Evolutionary conservation across 1,284 basidiomycete genomes (phyloP), one percentile per base, ranked within the genome.

Genomic region (Ustilago loliicola): DNA sequence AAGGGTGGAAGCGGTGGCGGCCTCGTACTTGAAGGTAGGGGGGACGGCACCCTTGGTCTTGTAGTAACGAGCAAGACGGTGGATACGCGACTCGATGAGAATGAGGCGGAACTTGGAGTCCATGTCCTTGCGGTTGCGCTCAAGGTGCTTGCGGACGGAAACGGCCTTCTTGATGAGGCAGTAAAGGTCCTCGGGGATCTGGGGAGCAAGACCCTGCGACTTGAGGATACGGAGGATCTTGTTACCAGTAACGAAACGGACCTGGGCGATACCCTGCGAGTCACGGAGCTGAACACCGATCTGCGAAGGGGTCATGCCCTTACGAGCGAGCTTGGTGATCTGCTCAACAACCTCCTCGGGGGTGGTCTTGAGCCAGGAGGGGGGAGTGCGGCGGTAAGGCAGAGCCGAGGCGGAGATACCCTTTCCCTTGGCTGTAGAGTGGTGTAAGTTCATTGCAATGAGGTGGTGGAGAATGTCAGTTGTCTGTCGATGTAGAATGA

Each of bases 131-230:
- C 96, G 93, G 94, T 98, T 98, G 86, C 91, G 91, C 89, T 98
- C 95, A 84, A 99, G 92, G 89, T 98, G 96, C 91, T 98, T 98
- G 89, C 96, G 95, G 87, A 99, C 94, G 83, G 94, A 91, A 87
- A 98, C 96, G 88, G 96, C 96, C 92, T 98, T 98, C 93, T 98
- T 98, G 91, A 98, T 93, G 88, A 98, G 92, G 91, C 95, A 93
- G 93, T 95, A 98, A 75, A 98, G 93, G 91, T 98, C 96, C 92
- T 99, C 96, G 85, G 96, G 96, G 90, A 98, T 95, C 89, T 92
- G 91, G 86, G 96, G 96, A 88, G 93, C 96, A 89, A 98, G 93
- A 89, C 94, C 94, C 87, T 95, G 91, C 81, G 93, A 91, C 90
- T 98, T 98, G 88, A 98, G 91, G 90, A 98, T 95, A 90, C 96